Evolutionary conservation across 768 basidiomycete species (phyloP), one percentile per base, ranked within the genome.

Genomic region (Boletus pseudo-olivaceus): DNA sequence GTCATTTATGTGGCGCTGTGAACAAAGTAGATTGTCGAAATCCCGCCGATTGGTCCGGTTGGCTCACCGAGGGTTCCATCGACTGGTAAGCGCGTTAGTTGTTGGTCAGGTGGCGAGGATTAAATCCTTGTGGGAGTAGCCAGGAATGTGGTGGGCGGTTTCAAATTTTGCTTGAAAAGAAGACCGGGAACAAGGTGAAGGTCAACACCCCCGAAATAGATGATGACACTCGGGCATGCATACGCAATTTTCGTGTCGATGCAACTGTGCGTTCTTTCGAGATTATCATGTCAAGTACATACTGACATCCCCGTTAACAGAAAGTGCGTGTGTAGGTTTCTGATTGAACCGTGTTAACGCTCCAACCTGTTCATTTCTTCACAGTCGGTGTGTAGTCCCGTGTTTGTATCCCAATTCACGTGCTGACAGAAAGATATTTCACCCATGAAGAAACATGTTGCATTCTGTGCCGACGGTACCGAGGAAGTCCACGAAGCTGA

Each of bases 401-500:
- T 23, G 5, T 29, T 46, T 11, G 5, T 8, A 0, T 37, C 7
- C 7, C 20, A 4, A 11, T 30, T 15, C 15, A 12, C 12, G 3
- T 26, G 30, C 47, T 64, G 46, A 65, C 40, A 10, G 19, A 3
- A 29, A 6, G 7, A 26, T 12, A 5, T 39, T 33, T 23, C 10
- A 27, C 7, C 11, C 19, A 14, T 38, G 7, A 56, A 68, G 56
- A 87, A 88, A 70, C 78, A 77, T 32, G 88, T 90, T 30, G 79
- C 78, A 8, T 90, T 88, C 59, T 78, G 81, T 42, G 73, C 73
- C 4, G 72, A 78, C 2, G 78, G 77, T 49, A 70, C 73, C 12
- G 82, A 86, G 55, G 77, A 87, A 65, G 73, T 90, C 10, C 78
- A 79, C 63, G 67, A 76, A 30, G 88, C 85, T 4, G 88, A 90